Base-by-base conservation (phyloP, 1,139 yeast species). In the Candida sanyaensis region DNA sequence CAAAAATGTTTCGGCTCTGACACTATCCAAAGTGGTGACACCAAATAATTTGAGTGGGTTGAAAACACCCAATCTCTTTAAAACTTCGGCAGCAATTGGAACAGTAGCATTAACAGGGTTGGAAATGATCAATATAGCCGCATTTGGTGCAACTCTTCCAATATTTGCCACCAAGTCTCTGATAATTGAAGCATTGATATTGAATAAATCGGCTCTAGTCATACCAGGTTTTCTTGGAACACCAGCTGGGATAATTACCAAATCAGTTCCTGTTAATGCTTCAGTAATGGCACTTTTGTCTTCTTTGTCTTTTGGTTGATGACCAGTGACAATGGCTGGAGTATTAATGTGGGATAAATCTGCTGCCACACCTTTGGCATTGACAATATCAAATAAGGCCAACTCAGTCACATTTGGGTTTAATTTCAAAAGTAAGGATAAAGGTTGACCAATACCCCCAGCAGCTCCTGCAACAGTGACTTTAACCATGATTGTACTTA, bases 401-500 rank as follows among this genome's bases (percentile, higher is more conserved):
- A 86, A 71, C 55, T 81, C 81, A 30, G 78, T 70, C 33, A 85
- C 78, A 33, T 71, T 64, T 8, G 80, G 77, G 57, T 81, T 80
- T 47, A 83, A 68, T 62, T 86, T 84, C 55, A 85, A 71, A 51
- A 86, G 71, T 48, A 86, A 69, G 2, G 91, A 85, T 42, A 86
- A 73, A 36, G 91, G 90, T 64, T 85, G 91, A 42, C 92, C 92
- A 60, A 86, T 85, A 55, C 92, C 92, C 54, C 92, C 91, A 44
- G 90, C 87, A 42, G 91, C 91, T 54, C 92, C 91, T 57, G 86
- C 75, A 53, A 86, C 87, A 47, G 90, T 79, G 50, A 84, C 90
- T 71, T 84, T 84, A 47, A 83, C 82, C 81, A 77, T 80, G 37
- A 12, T 39, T 42, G 37, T 13, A 6, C 28, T 26, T 26, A 6